Conservation (phyloP, 768 basidiomycete species). For the Hydnomerulius pinastri region DNA sequence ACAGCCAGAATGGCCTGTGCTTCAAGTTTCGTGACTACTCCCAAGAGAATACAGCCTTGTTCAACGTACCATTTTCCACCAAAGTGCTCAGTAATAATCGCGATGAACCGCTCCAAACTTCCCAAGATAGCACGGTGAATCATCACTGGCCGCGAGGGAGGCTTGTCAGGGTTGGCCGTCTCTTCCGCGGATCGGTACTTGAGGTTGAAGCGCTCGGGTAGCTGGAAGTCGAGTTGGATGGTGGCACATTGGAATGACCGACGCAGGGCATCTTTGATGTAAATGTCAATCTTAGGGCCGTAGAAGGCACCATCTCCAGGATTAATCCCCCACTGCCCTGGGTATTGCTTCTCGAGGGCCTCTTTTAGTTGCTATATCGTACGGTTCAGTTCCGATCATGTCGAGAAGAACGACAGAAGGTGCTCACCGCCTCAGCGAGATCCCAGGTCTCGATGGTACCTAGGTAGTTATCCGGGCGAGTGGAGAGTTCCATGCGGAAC, state of each 20-base stretch:
- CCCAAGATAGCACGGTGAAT: slow-evolving; percentile 97
- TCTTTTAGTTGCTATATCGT: slow-evolving; percentile 70
- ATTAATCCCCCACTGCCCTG: slow-evolving; percentile 90
- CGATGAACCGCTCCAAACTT: slow-evolving; percentile 92
- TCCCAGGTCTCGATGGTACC: slow-evolving; percentile 92
- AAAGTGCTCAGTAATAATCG: slow-evolving; percentile 96
- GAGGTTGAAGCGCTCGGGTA: slow-evolving; percentile 94
- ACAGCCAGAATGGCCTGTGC: slow-evolving; percentile 94
- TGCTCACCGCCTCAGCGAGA: slow-evolving; percentile 73
- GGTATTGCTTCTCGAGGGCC: slow-evolving; percentile 82
- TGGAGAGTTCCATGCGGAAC: slow-evolving; percentile 92
- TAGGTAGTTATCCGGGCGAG: slow-evolving; percentile 92
- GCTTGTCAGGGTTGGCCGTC: slow-evolving; percentile 49
- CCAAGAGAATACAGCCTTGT: slow-evolving; percentile 2
- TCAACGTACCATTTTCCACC: slow-evolving; percentile 88
- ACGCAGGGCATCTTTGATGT: slow-evolving; percentile 86
- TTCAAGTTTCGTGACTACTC: slow-evolving; percentile 4
- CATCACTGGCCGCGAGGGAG: slow-evolving; percentile 85
- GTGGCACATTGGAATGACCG: slow-evolving; percentile 98
- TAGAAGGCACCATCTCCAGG: slow-evolving; percentile 99
- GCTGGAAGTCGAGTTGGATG: slow-evolving; percentile 98
- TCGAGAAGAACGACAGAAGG: background rate
- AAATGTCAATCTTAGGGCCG: slow-evolving; percentile 99
- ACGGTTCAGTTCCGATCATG: slow-evolving; percentile 5
- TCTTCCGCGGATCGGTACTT: slow-evolving; percentile 82